Conservation (phyloP, 2,329 filamentous ascomycete species). For the Sporothrix phasma region DNA sequence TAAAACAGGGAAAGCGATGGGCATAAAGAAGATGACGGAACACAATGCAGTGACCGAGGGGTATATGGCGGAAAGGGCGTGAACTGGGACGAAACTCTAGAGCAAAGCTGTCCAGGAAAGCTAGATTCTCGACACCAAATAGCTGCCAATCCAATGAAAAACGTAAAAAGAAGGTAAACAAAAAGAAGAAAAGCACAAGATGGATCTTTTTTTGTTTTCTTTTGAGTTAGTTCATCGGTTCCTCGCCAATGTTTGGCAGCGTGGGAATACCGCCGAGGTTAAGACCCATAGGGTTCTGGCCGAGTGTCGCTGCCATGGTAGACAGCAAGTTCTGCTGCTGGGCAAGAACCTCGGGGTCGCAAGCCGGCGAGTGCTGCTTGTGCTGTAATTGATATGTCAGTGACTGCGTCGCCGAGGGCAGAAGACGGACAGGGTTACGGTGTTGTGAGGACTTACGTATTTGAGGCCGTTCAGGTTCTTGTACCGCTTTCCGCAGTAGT, state of each 20-base stretch:
- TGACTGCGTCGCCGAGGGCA: too few relatives aligned
- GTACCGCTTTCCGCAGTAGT: constrained; percentile 94
- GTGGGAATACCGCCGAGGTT: constrained; percentile 26
- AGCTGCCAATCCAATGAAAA: not conserved
- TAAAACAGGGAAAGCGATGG: not conserved
- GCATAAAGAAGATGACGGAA: not conserved
- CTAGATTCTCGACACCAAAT: not conserved
- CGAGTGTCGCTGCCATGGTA: constrained; percentile 25
- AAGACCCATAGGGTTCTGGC: constrained; percentile 24
- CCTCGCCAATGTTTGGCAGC: constrained; percentile 36
- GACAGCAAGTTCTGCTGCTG: constrained; percentile 30
- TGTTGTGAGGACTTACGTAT: constrained; percentile 52
- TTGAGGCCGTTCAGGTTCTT: constrained; percentile 98
- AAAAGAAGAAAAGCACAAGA: not conserved
- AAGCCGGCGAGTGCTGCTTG: constrained; percentile 76
- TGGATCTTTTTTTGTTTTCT: not conserved
- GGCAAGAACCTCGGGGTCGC: constrained; percentile 66
- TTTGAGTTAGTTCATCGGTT: constrained; percentile 25
- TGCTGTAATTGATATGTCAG: constrained; percentile 42
- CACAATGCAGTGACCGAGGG: not conserved
- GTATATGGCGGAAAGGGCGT: not conserved
- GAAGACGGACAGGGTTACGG: too few relatives aligned
- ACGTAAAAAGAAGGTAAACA: not conserved
- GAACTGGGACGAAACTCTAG: not conserved
- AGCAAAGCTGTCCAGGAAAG: not conserved